Base-by-base conservation (phyloP, 139 green algal species). In the Tetradesmus lagerheimii region DNA sequence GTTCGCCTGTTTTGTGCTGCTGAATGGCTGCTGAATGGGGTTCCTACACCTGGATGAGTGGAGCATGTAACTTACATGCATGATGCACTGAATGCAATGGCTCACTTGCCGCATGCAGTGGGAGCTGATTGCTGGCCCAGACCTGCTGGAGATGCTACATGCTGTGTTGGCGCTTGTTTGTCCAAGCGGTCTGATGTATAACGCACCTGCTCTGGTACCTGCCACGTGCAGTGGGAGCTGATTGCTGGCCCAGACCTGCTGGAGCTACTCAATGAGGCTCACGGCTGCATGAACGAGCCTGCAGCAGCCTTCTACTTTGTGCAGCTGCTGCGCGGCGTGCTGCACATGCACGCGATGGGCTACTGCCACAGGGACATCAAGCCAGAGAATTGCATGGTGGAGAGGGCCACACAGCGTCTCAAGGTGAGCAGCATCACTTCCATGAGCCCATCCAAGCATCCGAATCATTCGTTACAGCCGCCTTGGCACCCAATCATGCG, bases 161-260 rank as follows among this genome's bases (percentile, higher is more conserved):
- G 39, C 37, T 53, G 38, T 57, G 47, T n/a, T n/a, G n/a, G n/a
- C n/a, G n/a, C n/a, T n/a, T n/a, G n/a, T n/a, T n/a, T n/a, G n/a
- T n/a, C n/a, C n/a, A n/a, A n/a, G n/a, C n/a, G n/a, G n/a, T n/a
- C n/a, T n/a, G n/a, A n/a, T n/a, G n/a, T n/a, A n/a, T n/a, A n/a
- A n/a, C n/a, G n/a, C 57, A n/a, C 23, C 12, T 27, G 39, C 4
- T 3, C 4, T 37, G 25, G 39, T 39, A n/a, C 34, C 39, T 39
- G 38, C 79, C 23, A 35, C 25, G 9, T 83, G 66, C 85, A 90
- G 86, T 98, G 96, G 97, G 96, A 99, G 93, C 91, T 98, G 6
- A 96, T 98, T 34, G 39, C 78, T 12, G 97, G 97, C 0, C 89
- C 92, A 0, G 97, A 99, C 87, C 92, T 98, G 85, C 94, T 99